phyloP scores from a whole-genome alignment of 1,284 basidiomycete genomes.

The Cutaneotrichosporon sp. region DNA sequence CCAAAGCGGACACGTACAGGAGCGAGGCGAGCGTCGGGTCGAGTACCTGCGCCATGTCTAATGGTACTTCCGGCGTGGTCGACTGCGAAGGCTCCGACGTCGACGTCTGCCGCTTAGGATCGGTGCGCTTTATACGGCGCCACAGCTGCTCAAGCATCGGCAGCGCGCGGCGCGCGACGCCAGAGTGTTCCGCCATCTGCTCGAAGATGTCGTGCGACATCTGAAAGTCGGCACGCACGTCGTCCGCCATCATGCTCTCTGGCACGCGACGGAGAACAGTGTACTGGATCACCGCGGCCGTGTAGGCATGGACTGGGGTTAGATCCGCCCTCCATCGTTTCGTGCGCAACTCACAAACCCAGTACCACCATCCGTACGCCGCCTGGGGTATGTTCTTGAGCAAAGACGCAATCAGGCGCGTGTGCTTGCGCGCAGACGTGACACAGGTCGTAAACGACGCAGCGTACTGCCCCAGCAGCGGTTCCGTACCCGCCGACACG shows the following conservation, averaged over 20 bases:
- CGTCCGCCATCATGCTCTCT: constrained; percentile 23
- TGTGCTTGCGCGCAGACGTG: constrained; percentile 22
- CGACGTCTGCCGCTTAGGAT: constrained; percentile 1
- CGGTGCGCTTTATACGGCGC: constrained; percentile 8
- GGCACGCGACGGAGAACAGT: constrained; percentile 21
- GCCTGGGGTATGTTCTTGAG: constrained; percentile 13
- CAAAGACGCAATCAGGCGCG: constrained; percentile 16
- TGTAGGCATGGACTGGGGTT: constrained; percentile 24
- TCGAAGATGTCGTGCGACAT: constrained; percentile 16
- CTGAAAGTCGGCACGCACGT: constrained; percentile 21
- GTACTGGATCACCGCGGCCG: constrained; percentile 23
- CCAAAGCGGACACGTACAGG: neutral
- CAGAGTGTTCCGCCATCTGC: constrained; percentile 18
- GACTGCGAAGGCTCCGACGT: neutral
- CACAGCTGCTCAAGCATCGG: constrained; percentile 15
- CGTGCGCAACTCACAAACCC: constrained; percentile 12
- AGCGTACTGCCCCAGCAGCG: constrained; percentile 18
- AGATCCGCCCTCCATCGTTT: neutral
- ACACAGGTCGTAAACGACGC: constrained; percentile 26
- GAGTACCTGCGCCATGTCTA: neutral
- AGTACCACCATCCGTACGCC: constrained; percentile 26
- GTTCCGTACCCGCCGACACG: constrained; percentile 16
- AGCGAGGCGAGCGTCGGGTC: neutral
- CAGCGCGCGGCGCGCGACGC: constrained; percentile 14
- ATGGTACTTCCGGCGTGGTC: neutral